These are phyloP conservation scores for Fistulifera pelliculosa DNA, from an alignment of 108 stramenopile species.

Conservation along the genomic window DNA sequence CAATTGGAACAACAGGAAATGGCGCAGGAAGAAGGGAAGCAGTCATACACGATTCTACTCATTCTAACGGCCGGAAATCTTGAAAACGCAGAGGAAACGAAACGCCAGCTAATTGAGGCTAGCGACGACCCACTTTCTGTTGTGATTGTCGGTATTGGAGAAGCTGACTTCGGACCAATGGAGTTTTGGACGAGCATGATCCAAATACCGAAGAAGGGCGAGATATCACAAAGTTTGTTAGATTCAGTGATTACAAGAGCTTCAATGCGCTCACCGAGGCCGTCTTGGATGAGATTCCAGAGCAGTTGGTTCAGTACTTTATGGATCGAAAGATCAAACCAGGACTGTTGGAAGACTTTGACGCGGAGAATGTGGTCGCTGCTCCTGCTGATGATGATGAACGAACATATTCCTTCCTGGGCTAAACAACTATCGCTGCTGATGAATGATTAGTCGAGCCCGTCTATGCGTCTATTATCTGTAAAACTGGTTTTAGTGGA, in stretches of 20 bases:
- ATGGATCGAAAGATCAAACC: slow-evolving; percentile 50
- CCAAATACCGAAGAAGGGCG: slow-evolving; percentile 20
- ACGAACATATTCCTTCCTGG: slow-evolving; percentile 42
- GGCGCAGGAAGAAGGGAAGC: slow-evolving; percentile 36
- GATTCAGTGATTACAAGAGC: slow-evolving; percentile 42
- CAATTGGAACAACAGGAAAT: slow-evolving; percentile 27
- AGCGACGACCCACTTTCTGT: slow-evolving; percentile 71
- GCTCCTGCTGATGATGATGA: slow-evolving; percentile 37
- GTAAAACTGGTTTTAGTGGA: too few species aligned
- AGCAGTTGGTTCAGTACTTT: slow-evolving; percentile 70
- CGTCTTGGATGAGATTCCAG: slow-evolving; percentile 75
- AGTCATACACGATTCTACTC: slow-evolving; percentile 81
- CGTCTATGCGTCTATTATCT: too few species aligned
- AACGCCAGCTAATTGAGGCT: slow-evolving; percentile 46
- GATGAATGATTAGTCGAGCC: too few species aligned
- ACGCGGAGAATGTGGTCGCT: slow-evolving; percentile 17
- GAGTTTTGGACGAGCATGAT: slow-evolving; percentile 72
- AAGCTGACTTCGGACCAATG: slow-evolving; percentile 71
- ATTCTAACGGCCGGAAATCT: slow-evolving; percentile 90
- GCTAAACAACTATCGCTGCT: slow-evolving; percentile 10
- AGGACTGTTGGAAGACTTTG: slow-evolving; percentile 21
- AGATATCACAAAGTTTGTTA: slow-evolving; percentile 51
- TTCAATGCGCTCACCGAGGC: slow-evolving; percentile 63
- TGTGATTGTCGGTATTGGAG: slow-evolving; percentile 86
- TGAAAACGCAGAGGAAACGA: slow-evolving; percentile 76